Evolutionary conservation across 495 filamentous ascomycete genomes (phyloP), one percentile per base, ranked within the genome.

Genomic region (Penicillium diatomitis): DNA sequence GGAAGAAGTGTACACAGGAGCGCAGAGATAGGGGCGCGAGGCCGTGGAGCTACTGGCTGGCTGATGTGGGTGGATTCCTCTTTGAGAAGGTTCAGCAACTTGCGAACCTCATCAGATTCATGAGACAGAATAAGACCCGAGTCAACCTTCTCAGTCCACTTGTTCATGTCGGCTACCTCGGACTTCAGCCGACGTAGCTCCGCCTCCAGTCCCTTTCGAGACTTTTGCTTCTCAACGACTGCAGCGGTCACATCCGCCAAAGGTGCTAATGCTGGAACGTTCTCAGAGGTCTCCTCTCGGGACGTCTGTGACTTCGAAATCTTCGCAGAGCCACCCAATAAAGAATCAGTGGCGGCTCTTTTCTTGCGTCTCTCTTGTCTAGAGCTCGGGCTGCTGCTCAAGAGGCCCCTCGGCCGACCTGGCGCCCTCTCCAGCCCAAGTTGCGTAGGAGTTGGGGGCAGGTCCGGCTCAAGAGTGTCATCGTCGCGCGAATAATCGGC

Each of bases 371-470:
- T 63, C 32, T 55, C 60, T 46, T 62, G 58, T 48, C 65, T 65
- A 37, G 60, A 49, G 46, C 60, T 71, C 4, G 74, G 71, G 40
- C 69, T 76, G 49, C 70, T 73, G 45, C 70, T 74, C 34, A 71
- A 38, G 7, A 68, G 50, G 8, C 64, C 65, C 51, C 51, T 65
- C 1, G 60, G 57, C 36, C 67, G 67, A 39, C 65, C 65, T 2
- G 64, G 66, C 5, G 65, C 68, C 37, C 60, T 63, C 49, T 73
- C 77, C 46, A 83, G 64, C 3, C 80, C 79, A 36, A 73, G 55
- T 48, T 83, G 75, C 32, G 79, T 80, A 12, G 84, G 84, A 4
- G 84, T 88, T 7, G 83, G 83, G 6, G 85, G 85, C 27, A 89
- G 69, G 34, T 85, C 82, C 6, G 83, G 84, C 53, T 89, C 84